These are phyloP conservation scores for Triticum dicoccoides DNA, from an alignment of 176 grass and related monocot genomes.

Conservation along the genomic window DNA sequence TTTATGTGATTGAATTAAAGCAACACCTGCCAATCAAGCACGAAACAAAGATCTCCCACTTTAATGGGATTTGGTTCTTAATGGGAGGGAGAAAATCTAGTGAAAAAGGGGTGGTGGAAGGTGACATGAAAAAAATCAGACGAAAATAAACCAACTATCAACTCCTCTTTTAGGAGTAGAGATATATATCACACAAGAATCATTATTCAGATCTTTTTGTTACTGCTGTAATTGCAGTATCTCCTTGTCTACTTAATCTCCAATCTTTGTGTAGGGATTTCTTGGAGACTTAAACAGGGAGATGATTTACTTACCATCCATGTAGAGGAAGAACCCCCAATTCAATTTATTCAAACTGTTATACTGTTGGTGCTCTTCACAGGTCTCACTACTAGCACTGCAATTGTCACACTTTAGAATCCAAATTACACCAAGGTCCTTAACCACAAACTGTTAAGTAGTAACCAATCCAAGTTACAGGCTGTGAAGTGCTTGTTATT, in stretches of 20 bases:
- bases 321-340: neutral
- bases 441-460: constrained; percentile 7
- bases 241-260: neutral
- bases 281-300: neutral
- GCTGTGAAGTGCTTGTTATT: constrained; percentile 34
- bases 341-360: neutral
- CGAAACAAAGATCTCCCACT: no score
- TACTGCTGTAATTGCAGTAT: neutral
- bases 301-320: neutral
- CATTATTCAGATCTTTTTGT: neutral
- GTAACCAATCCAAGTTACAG: neutral
- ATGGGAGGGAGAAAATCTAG: no score
- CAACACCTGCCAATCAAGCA: no score
- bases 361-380: neutral
- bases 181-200: neutral
- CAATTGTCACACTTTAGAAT: neutral
- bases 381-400: neutral
- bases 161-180: no score
- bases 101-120: no score
- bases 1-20: no score
- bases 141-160: no score
- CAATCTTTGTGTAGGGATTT: neutral
- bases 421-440: constrained; percentile 22
- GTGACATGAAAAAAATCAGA: no score
- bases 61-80: no score